These are phyloP conservation scores for Fusarium sp. DNA, from an alignment of 2,329 filamentous ascomycete species.

Conservation along the genomic window DNA sequence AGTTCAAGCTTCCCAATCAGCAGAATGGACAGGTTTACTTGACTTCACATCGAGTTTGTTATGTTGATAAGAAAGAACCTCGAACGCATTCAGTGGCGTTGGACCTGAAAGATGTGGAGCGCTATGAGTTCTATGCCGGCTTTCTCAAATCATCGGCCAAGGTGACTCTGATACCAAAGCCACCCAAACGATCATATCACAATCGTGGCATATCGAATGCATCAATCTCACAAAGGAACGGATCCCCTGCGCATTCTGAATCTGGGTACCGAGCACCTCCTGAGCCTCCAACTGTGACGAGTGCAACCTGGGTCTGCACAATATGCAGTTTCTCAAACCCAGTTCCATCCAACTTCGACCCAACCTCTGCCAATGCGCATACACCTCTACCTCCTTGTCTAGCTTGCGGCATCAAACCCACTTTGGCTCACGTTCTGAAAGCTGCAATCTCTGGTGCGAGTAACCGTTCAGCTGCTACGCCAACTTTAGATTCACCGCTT, in stretches of 20 bases:
- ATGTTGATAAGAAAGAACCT: constrained; percentile 89
- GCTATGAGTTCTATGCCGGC: constrained; percentile 89
- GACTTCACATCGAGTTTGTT: constrained; percentile 95
- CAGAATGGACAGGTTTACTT: constrained; percentile 97
- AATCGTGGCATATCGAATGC: constrained; percentile 62
- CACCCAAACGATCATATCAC: constrained; percentile 72
- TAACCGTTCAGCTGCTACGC: constrained; percentile 56
- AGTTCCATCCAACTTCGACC: constrained; percentile 93
- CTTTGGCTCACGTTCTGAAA: constrained; percentile 83
- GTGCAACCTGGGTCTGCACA: constrained; percentile 92
- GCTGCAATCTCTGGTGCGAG: constrained; percentile 82
- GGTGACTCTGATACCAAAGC: constrained; percentile 87
- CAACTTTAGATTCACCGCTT: constrained; percentile 41
- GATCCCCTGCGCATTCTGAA: constrained; percentile 60
- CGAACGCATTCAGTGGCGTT: constrained; percentile 85
- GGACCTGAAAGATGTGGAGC: constrained; percentile 90
- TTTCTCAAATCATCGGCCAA: constrained; percentile 97
- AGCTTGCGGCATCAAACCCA: constrained; percentile 93
- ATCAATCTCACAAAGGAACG: constrained; percentile 59
- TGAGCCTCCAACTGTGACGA: constrained; percentile 60
- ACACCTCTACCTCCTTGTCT: constrained; percentile 88
- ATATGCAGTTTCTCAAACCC: constrained; percentile 97
- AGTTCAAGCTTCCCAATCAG: constrained; percentile 92
- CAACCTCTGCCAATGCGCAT: constrained; percentile 79
- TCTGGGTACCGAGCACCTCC: constrained; percentile 54